These are phyloP conservation scores for Chenopodium berlandieri DNA, from an alignment of 148 eudicot genomes.

Conservation along the genomic window DNA sequence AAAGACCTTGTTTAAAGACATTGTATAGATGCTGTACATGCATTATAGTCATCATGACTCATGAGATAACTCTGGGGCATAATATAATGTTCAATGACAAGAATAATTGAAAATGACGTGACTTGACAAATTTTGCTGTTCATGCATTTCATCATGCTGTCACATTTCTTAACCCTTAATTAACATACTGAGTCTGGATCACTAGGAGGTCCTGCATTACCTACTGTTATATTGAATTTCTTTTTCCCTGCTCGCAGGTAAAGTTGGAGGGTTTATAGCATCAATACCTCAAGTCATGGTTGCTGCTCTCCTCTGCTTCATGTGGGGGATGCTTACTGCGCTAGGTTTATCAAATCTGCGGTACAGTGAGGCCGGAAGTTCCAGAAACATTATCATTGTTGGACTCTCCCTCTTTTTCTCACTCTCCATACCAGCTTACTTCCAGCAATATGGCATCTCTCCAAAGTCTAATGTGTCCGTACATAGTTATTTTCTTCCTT, in stretches of 20 bases:
- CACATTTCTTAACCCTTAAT: background rate
- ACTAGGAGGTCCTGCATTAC: background rate
- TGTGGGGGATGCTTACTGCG: conserved; percentile 98
- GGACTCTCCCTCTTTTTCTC: conserved; percentile 86
- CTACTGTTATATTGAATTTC: background rate
- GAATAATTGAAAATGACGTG: background rate
- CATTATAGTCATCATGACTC: too few species aligned
- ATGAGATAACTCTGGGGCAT: background rate
- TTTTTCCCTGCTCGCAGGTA: conserved; percentile 48
- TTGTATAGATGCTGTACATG: background rate
- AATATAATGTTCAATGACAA: background rate
- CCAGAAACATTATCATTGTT: conserved; percentile 89
- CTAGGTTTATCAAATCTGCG: conserved; percentile 92
- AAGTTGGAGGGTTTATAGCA: conserved; percentile 96
- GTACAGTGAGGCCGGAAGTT: conserved; percentile 96
- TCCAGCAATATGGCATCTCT: conserved; percentile 89
- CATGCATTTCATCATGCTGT: background rate
- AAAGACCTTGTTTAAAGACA: background rate
- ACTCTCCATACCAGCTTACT: conserved; percentile 86
- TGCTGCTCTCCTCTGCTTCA: conserved; percentile 91
- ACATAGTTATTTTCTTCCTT: conserved; percentile 82
- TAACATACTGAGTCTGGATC: background rate
- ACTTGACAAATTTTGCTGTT: background rate
- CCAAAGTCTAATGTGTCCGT: conserved; percentile 75
- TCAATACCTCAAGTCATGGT: conserved; percentile 96